phyloP scores from a whole-genome alignment of 1,284 basidiomycete genomes.

The Sparassis latifolia region DNA sequence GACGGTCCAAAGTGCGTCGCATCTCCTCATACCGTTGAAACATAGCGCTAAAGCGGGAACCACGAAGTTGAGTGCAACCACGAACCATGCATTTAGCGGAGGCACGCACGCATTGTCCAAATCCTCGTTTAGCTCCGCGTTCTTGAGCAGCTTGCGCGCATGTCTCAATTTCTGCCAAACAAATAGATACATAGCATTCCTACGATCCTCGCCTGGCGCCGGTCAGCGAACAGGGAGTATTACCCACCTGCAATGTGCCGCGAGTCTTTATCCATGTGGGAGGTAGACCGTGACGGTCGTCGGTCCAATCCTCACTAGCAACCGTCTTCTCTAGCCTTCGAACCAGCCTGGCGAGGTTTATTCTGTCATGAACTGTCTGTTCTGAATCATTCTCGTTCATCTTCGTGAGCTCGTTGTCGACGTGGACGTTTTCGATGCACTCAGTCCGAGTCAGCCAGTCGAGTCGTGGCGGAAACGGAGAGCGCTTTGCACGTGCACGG shows the following conservation, averaged over 20 bases:
- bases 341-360: conserved; percentile 61
- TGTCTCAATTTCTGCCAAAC: conserved; percentile 53
- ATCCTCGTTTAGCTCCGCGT: conserved; percentile 43
- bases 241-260: conserved; percentile 48
- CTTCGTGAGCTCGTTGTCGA: not conserved
- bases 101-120: conserved; percentile 37
- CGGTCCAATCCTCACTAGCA: conserved; percentile 39
- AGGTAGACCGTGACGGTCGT: conserved; percentile 23
- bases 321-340: conserved; percentile 54
- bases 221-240: not conserved
- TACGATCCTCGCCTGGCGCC: too few species aligned
- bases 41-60: conserved; percentile 1
- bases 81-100: not conserved
- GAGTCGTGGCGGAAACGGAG: too few species aligned
- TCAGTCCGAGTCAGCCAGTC: too few species aligned
- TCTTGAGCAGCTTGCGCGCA: conserved; percentile 51
- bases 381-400: conserved; percentile 30
- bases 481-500: too few species aligned
- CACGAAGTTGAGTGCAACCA: too few species aligned
- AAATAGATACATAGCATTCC: too few species aligned
- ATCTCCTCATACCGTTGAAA: conserved; percentile 33
- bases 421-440: too few species aligned
- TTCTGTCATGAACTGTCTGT: conserved; percentile 50
- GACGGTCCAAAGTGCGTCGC: conserved; percentile 41
- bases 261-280: conserved; percentile 50